These are phyloP conservation scores for Sordaria brevicollis DNA, from an alignment of 495 filamentous ascomycete genomes.

Conservation along the genomic window DNA sequence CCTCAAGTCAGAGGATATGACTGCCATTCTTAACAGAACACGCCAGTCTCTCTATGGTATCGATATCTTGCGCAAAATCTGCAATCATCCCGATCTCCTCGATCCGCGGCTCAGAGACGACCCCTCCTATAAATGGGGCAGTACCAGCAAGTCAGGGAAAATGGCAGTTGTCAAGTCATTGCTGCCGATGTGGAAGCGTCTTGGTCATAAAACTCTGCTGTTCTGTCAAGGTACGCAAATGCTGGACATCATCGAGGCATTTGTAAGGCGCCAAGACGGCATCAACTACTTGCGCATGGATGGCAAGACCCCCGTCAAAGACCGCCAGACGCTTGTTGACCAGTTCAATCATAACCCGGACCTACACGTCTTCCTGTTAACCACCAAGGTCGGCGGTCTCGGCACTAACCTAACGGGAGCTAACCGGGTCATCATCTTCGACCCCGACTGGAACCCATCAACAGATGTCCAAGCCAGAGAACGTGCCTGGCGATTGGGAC, in stretches of 20 bases:
- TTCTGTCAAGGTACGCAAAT: conserved; percentile 89
- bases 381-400: conserved; percentile 88
- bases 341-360: conserved; percentile 76
- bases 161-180: conserved; percentile 86
- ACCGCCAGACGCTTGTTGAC: conserved; percentile 75
- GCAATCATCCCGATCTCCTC: conserved; percentile 87
- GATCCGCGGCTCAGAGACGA: conserved; percentile 52
- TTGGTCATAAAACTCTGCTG: conserved; percentile 82
- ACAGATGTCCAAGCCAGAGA: conserved; percentile 93
- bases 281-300: conserved; percentile 88
- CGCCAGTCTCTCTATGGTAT: conserved; percentile 79
- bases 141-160: conserved; percentile 69
- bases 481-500: conserved; percentile 88
- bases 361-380: conserved; percentile 82
- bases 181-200: conserved; percentile 72
- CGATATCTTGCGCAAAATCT: conserved; percentile 88
- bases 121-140: conserved; percentile 60
- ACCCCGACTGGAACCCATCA: conserved; percentile 96
- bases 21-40: conserved; percentile 59
- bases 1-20: conserved; percentile 73
- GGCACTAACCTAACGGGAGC: conserved; percentile 92
- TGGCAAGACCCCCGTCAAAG: conserved; percentile 72
- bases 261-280: conserved; percentile 52
- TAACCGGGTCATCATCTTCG: conserved; percentile 91
- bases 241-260: conserved; percentile 83